Evolutionary conservation across 441 rosid species (phyloP), one percentile per base, ranked within the genome.

Genomic region (Euphorbia schlechtendalii): DNA sequence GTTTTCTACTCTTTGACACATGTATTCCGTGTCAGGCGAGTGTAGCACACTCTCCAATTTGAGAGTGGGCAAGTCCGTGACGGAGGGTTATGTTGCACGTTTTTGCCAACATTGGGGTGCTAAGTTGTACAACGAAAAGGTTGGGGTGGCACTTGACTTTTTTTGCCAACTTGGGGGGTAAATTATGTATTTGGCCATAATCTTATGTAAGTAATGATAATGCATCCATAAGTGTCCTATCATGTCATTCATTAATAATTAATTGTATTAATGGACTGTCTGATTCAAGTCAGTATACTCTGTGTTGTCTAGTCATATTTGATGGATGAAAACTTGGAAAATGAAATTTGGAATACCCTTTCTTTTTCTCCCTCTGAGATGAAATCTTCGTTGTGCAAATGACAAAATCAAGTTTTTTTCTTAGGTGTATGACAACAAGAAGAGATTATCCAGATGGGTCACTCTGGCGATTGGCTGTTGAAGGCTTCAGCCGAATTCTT

Each of bases 401-500:
- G 51, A 70, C 61, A 68, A 14, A 59, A 45, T 72, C 56, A 56
- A 71, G 66, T 59, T 74, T 46, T 41, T 74, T 45, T 41, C 36
- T 9, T 70, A 91, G 98, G 87, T 89, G 92, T 78, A 95, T 92
- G 99, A 89, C 86, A 72, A 84, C 92, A 67, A 86, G 99, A 83
- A 85, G 97, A 81, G 99, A 95, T 75, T 78, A 80, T 76, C 98
- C 99, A 55, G 95, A 95, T 76, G 92, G 95, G 73, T 88, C 90
- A 55, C 90, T 95, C 61, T 95, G 99, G 98, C 87, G 95, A 77
- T 64, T 79, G 18, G 98, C 98, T 51, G 89, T 91, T 66, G 88
- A 89, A 78, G 97, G 98, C 69, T 92, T 92, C 83, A 85, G 88
- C 76, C 80, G 78, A 59, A 74, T 95, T 70, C 84, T 95, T 60